These are phyloP conservation scores for Gremmenia infestans DNA, from an alignment of 2,329 filamentous ascomycete species.

Conservation along the genomic window DNA sequence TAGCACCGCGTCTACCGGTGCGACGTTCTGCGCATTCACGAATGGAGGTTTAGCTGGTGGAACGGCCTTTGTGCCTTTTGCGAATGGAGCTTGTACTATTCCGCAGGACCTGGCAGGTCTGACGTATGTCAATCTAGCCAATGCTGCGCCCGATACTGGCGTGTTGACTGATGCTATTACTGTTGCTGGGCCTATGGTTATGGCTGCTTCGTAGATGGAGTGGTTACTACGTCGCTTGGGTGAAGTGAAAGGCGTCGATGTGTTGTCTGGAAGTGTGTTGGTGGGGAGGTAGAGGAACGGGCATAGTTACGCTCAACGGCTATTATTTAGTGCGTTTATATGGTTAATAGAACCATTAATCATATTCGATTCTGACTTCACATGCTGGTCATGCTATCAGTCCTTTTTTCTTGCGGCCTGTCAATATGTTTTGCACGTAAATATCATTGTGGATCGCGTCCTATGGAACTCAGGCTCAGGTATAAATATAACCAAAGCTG, in stretches of 20 bases:
- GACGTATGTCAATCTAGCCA: constrained; percentile 64
- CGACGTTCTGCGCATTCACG: constrained; percentile 62
- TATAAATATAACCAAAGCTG: too few relatives aligned
- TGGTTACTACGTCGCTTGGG: background rate
- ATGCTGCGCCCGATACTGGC: constrained; percentile 43
- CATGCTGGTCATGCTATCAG: background rate
- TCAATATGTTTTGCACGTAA: too few relatives aligned
- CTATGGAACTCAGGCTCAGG: too few relatives aligned
- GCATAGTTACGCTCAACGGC: background rate
- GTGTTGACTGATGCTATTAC: constrained; percentile 57
- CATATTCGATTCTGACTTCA: constrained; percentile 22
- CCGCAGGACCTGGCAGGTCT: constrained; percentile 59
- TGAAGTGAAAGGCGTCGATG: too few relatives aligned
- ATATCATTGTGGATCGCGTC: too few relatives aligned
- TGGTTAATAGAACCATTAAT: constrained; percentile 16
- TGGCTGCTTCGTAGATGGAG: constrained; percentile 33
- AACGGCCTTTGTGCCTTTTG: constrained; percentile 55
- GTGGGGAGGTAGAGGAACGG: background rate
- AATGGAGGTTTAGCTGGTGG: constrained; percentile 54
- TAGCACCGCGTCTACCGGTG: constrained; percentile 46
- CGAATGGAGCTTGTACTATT: constrained; percentile 51
- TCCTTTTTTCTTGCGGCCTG: background rate
- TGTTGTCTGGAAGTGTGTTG: background rate
- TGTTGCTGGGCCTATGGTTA: constrained; percentile 59
- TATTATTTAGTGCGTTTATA: constrained; percentile 5